These are phyloP conservation scores for Seminavis robusta DNA, from an alignment of 108 stramenopile species.

Conservation along the genomic window DNA sequence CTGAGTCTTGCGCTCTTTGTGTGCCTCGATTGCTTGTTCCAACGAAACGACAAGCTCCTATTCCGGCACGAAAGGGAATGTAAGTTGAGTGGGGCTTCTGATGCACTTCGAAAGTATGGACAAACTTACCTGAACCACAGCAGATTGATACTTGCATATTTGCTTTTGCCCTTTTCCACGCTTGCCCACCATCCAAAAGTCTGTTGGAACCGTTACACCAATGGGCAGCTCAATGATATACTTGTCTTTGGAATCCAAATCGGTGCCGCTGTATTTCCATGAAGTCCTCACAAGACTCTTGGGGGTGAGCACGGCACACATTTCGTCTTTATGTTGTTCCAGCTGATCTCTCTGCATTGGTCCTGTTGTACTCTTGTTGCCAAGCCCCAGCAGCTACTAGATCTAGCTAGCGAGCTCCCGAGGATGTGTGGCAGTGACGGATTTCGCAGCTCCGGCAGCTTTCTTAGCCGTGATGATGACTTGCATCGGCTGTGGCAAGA, in stretches of 20 bases:
- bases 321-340: slow-evolving; percentile 80
- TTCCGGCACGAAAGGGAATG: too few relatives aligned
- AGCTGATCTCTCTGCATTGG: too few relatives aligned
- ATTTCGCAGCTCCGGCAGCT: too few relatives aligned
- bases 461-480: too few relatives aligned
- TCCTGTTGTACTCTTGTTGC: too few relatives aligned
- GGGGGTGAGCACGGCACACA: slow-evolving; percentile 51
- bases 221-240: slow-evolving; percentile 89
- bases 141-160: slow-evolving; percentile 88
- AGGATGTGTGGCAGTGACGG: too few relatives aligned
- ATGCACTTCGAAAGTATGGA: too few relatives aligned
- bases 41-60: slow-evolving; percentile 72
- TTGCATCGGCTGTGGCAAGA: too few relatives aligned
- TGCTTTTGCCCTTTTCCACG: slow-evolving; percentile 82
- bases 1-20: slow-evolving; percentile 79
- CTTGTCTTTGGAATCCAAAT: slow-evolving; percentile 93
- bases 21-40: slow-evolving; percentile 75
- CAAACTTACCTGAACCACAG: too few relatives aligned
- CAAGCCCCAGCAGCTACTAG: too few relatives aligned
- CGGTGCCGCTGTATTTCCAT: slow-evolving; percentile 86
- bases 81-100: too few relatives aligned
- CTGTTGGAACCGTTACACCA: slow-evolving; percentile 81
- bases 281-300: slow-evolving; percentile 36
- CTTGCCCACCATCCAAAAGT: slow-evolving; percentile 83
- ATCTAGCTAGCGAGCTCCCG: too few relatives aligned